A percentile compares a stretch with the other conserved stretches of the same genome.
Conservation (phyloP, 352 stramenopile species). For the Phytopythium chamaehyphon region DNA sequence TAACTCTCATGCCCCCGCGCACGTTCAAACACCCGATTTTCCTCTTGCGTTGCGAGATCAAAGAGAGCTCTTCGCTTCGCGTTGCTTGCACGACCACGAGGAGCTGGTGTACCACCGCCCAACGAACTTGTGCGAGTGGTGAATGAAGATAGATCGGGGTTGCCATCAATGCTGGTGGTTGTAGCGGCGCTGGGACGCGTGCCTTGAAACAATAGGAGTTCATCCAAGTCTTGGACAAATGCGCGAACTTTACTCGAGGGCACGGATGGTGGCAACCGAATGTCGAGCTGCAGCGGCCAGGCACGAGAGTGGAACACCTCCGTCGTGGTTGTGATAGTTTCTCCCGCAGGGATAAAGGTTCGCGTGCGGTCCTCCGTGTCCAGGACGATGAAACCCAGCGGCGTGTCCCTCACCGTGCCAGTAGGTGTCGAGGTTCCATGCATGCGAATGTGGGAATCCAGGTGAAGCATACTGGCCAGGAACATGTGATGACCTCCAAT, state of each 20-base stretch:
- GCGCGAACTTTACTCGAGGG: constrained; percentile 29
- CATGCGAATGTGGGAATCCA: constrained; percentile 46
- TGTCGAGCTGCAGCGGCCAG: constrained; percentile 48
- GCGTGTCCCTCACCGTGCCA: constrained; percentile 49
- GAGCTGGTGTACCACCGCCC: neutral
- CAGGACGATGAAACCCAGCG: constrained; percentile 66
- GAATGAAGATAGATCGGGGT: neutral
- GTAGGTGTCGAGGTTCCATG: constrained; percentile 24
- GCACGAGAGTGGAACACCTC: constrained; percentile 48
- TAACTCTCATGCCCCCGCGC: constrained; percentile 48
- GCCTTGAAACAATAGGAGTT: constrained; percentile 29
- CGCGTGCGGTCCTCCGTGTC: constrained; percentile 49
- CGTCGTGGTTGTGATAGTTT: constrained; percentile 44
- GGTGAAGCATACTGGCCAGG: constrained; percentile 60
- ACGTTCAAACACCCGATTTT: constrained; percentile 40
- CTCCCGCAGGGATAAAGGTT: constrained; percentile 61
- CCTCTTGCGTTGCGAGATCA: constrained; percentile 43
- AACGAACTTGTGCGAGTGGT: constrained; percentile 2
- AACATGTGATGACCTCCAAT: constrained; percentile 79
- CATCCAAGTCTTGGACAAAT: constrained; percentile 65
- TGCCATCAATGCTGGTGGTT: neutral
- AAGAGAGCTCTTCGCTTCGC: constrained; percentile 17
- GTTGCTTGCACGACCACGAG: neutral
- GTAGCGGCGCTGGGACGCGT: neutral
- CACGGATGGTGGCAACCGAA: constrained; percentile 35